Evolutionary conservation across 257 asterid genomes (phyloP).

Genomic region (Plantago major): DNA sequence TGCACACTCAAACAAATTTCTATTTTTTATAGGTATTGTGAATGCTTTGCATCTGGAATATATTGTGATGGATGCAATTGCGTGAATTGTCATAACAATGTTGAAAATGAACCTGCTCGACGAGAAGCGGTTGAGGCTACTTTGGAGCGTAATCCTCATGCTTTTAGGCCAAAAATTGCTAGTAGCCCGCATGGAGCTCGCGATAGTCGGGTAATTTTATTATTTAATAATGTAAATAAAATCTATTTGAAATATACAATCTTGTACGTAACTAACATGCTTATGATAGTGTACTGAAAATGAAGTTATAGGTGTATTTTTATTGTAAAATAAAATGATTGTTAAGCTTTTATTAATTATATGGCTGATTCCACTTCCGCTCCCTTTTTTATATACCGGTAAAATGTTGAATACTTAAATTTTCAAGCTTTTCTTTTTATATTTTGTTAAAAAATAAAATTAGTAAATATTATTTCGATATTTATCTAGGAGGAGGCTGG

Average conservation of each 20-base stretch:
- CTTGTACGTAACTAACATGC: too few species aligned
- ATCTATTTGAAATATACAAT: neutral
- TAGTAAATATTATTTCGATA: neutral
- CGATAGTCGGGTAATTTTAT: slow-evolving; percentile 57
- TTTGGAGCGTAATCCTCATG: slow-evolving; percentile 89
- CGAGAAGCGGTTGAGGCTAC: slow-evolving; percentile 91
- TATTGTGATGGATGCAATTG: slow-evolving; percentile 96
- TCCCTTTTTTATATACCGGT: too few species aligned
- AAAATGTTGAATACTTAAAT: too few species aligned
- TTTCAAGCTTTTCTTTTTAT: too few species aligned
- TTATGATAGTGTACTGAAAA: too few species aligned
- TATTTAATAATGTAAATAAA: slow-evolving; percentile 15
- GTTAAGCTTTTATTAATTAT: too few species aligned
- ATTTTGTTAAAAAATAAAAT: too few species aligned
- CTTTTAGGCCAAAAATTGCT: slow-evolving; percentile 93
- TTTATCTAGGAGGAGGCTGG: neutral
- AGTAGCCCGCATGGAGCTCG: slow-evolving; percentile 88
- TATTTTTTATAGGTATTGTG: slow-evolving; percentile 63
- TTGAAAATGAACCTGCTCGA: slow-evolving; percentile 77
- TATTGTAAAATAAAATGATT: too few species aligned
- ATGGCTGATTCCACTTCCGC: too few species aligned
- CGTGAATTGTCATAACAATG: slow-evolving; percentile 80
- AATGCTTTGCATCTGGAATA: slow-evolving; percentile 92
- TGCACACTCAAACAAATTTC: too few species aligned
- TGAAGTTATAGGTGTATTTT: too few species aligned